Percentiles rank a stretch among this genome's conserved stretches.
Conservation (phyloP, 345 rosid genomes). For the Geranium rotundifolium region DNA sequence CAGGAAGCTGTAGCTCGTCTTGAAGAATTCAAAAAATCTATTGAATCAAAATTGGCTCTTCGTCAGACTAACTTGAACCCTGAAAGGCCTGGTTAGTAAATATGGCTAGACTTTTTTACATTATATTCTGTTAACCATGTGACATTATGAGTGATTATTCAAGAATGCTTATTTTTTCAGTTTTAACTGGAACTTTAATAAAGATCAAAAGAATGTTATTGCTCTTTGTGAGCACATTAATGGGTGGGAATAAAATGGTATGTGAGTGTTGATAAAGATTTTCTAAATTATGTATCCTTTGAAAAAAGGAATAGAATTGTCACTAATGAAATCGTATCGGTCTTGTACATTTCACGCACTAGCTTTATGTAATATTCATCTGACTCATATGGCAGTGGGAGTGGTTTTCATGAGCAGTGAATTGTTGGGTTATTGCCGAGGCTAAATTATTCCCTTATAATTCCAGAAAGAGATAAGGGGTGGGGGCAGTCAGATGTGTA, state of each 20-base stretch:
- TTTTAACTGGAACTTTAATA: not conserved
- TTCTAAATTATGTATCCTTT: not conserved
- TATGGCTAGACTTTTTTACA: not conserved
- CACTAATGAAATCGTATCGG: not conserved
- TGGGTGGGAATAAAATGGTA: not conserved
- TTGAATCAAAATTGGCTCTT: conserved; percentile 75
- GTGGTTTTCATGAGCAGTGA: not conserved
- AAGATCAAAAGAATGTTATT: not conserved
- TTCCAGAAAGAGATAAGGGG: not conserved
- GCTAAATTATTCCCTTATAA: not conserved
- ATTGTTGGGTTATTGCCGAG: not conserved
- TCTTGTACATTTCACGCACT: not conserved
- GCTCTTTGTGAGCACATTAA: not conserved
- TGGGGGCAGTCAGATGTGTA: not conserved
- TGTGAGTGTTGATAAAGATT: not conserved
- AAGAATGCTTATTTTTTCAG: not conserved
- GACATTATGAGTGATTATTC: not conserved
- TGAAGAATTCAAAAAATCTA: conserved; percentile 74
- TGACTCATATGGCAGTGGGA: not conserved
- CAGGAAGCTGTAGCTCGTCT: conserved; percentile 88
- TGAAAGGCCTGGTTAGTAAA: conserved; percentile 75
- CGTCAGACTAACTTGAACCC: conserved; percentile 91
- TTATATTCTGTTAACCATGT: not conserved
- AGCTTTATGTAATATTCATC: not conserved
- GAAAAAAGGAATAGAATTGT: not conserved